Conservation (phyloP, 495 filamentous ascomycete species). For the Apodospora peruviana region DNA sequence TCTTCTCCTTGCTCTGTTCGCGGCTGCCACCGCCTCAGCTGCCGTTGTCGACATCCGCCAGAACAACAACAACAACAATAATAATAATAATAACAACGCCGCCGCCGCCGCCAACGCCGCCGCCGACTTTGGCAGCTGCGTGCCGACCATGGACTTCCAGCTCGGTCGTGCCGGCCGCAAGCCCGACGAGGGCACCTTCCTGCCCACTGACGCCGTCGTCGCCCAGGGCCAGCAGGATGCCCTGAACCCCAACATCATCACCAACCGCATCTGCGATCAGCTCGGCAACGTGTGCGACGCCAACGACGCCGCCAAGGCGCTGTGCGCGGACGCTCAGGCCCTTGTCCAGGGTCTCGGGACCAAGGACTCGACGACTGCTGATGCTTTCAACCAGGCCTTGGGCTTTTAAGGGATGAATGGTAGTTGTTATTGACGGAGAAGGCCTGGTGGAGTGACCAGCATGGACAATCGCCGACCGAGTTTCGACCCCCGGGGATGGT, state of each 20-base stretch:
- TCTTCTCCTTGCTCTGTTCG: slow-evolving; percentile 21
- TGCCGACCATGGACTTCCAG: slow-evolving; percentile 52
- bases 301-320: slow-evolving; percentile 43
- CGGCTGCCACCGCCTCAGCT: slow-evolving; percentile 25
- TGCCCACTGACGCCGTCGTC: slow-evolving; percentile 45
- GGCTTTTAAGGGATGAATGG: slow-evolving; percentile 23
- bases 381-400: slow-evolving; percentile 37
- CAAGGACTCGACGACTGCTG: slow-evolving; percentile 35
- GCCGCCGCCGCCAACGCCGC: slow-evolving; percentile 15
- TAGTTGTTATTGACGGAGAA: not conserved
- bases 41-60: slow-evolving; percentile 25
- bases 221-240: slow-evolving; percentile 49
- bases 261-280: slow-evolving; percentile 55
- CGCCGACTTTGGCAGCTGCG: slow-evolving; percentile 50
- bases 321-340: slow-evolving; percentile 34
- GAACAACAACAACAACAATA: slow-evolving; percentile 38
- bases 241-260: slow-evolving; percentile 56
- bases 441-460: no score
- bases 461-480: no score
- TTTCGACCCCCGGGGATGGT: no score
- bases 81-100: slow-evolving; percentile 1
- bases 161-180: slow-evolving; percentile 44
- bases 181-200: slow-evolving; percentile 50
- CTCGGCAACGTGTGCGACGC: slow-evolving; percentile 49
- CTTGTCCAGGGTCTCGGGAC: slow-evolving; percentile 27